Evolutionary conservation across 805 yeast species (phyloP).

Genomic region (Saturnispora zaruensis): DNA sequence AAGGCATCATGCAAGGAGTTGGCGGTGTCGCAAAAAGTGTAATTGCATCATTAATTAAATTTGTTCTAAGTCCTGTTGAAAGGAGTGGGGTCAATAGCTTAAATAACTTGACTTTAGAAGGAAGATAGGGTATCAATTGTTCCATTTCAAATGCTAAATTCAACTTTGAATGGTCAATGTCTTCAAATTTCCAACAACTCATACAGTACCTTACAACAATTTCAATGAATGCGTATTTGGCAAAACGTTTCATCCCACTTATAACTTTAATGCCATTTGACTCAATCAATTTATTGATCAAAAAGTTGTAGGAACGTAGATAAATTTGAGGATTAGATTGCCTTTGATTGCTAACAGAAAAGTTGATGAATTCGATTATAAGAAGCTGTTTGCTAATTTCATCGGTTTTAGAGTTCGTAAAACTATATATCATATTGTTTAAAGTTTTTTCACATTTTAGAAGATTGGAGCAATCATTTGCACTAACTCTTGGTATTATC

Average conservation of each 20-base stretch:
- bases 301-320: conserved; percentile 30
- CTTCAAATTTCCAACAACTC: conserved; percentile 34
- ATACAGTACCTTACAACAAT: conserved; percentile 37
- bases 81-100: conserved; percentile 14
- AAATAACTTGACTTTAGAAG: conserved; percentile 18
- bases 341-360: conserved; percentile 26
- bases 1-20: conserved; percentile 20
- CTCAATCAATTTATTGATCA: conserved; percentile 35
- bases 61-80: conserved; percentile 16
- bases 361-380: conserved; percentile 27
- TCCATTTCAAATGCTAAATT: conserved; percentile 25
- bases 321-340: conserved; percentile 32
- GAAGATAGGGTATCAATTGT: conserved; percentile 24
- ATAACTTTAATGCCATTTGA: conserved; percentile 30
- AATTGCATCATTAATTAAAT: conserved; percentile 20
- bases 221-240: conserved; percentile 31
- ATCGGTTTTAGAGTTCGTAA: conserved; percentile 18
- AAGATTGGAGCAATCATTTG: conserved; percentile 4
- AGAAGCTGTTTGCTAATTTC: conserved; percentile 23
- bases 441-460: conserved; percentile 17
- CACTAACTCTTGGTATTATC: conserved; percentile 15
- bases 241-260: conserved; percentile 6
- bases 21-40: conserved; percentile 20
- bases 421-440: conserved; percentile 16
- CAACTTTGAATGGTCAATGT: conserved; percentile 16